Percentiles rank a stretch among this genome's conserved stretches.
phyloP scores from a whole-genome alignment of 768 basidiomycete genomes.

The Lactifluus pinguis region DNA sequence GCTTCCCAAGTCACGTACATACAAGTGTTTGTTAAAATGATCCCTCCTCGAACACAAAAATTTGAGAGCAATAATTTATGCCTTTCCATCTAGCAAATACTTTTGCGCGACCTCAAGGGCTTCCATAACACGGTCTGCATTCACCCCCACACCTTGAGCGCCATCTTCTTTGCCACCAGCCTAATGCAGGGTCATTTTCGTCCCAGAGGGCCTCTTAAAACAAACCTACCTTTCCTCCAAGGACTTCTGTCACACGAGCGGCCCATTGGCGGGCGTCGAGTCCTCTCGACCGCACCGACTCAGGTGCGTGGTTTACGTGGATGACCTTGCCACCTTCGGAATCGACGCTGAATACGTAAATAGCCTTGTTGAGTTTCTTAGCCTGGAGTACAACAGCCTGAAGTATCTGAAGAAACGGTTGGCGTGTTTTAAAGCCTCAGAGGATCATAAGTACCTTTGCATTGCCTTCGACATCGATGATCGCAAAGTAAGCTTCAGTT shows the following conservation, averaged over 20 bases:
- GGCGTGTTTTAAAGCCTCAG: neutral
- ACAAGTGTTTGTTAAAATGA: neutral
- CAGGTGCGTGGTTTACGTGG: conserved; percentile 78
- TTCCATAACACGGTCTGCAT: conserved; percentile 52
- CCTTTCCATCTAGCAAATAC: conserved; percentile 11
- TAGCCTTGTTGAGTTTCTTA: conserved; percentile 73
- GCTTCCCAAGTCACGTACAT: no score
- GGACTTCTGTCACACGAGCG: conserved; percentile 56
- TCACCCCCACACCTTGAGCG: conserved; percentile 79
- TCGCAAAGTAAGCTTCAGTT: conserved; percentile 58
- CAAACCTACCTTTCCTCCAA: conserved; percentile 80
- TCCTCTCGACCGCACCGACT: conserved; percentile 50
- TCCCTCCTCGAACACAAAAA: no score
- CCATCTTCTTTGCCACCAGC: conserved; percentile 94
- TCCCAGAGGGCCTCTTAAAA: neutral
- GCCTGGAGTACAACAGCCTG: conserved; percentile 67
- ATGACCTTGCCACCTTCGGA: conserved; percentile 61
- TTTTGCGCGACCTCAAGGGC: conserved; percentile 50
- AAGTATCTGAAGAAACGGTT: conserved; percentile 43
- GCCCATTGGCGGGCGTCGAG: conserved; percentile 90
- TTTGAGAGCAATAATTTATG: neutral
- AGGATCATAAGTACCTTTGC: conserved; percentile 51
- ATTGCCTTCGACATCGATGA: conserved; percentile 74
- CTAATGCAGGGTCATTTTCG: conserved; percentile 29
- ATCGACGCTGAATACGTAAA: conserved; percentile 85